Percentiles rank a stretch among this genome's conserved stretches.
These are phyloP conservation scores for Carpinus fangiana DNA, from an alignment of 306 rosid species.

Conservation along the genomic window DNA sequence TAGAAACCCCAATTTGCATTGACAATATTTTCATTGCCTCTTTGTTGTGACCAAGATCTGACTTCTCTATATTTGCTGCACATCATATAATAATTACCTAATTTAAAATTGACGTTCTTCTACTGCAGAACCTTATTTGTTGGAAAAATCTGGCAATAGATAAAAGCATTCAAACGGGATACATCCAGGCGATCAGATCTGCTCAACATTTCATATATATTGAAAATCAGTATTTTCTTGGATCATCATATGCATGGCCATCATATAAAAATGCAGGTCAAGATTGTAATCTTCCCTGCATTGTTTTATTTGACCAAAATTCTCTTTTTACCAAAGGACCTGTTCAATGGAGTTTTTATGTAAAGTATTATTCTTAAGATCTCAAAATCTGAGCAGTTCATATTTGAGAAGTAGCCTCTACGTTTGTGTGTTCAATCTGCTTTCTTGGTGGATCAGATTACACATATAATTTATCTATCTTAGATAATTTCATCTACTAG, in stretches of 20 bases:
- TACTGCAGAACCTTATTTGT: slow-evolving; percentile 78
- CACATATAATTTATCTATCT: background rate
- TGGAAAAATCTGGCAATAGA: slow-evolving; percentile 71
- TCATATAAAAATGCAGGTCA: slow-evolving; percentile 80
- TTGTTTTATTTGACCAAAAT: background rate
- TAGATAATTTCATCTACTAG: background rate
- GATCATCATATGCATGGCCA: slow-evolving; percentile 95
- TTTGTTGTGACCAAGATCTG: slow-evolving; percentile 27
- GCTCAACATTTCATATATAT: slow-evolving; percentile 93
- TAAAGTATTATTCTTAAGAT: slow-evolving; percentile 9
- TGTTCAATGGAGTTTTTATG: slow-evolving; percentile 7
- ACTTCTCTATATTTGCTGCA: slow-evolving; percentile 16
- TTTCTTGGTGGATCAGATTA: background rate
- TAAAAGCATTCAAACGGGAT: slow-evolving; percentile 88
- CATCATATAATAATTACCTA: slow-evolving; percentile 8
- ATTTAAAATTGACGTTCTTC: slow-evolving; percentile 30
- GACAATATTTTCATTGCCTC: slow-evolving; percentile 15
- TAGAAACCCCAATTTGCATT: slow-evolving; percentile 24
- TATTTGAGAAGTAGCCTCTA: background rate
- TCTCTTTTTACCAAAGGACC: background rate
- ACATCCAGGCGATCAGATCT: slow-evolving; percentile 94
- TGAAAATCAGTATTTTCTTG: slow-evolving; percentile 91
- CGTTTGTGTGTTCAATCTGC: background rate
- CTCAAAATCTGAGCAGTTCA: background rate
- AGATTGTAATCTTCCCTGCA: slow-evolving; percentile 24